Evolutionary conservation across 805 yeast species (phyloP).

Genomic region (Lachancea kluyveri): DNA sequence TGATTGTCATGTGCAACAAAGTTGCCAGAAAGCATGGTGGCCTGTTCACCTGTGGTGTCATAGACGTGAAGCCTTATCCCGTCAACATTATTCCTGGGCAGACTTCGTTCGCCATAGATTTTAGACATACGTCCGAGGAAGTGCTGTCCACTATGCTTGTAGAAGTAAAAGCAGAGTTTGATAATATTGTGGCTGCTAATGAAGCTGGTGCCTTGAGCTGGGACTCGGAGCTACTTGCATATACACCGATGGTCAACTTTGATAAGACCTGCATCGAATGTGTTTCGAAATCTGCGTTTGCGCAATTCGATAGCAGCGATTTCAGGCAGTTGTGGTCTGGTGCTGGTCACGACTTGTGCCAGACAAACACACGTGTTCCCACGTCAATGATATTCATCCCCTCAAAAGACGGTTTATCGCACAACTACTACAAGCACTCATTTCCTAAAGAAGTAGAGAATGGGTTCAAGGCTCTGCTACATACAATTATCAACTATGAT

Average conservation of each 20-base stretch:
- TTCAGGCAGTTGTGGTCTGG: conserved; percentile 48
- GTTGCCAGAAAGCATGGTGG: conserved; percentile 46
- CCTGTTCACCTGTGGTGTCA: conserved; percentile 49
- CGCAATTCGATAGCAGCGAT: conserved; percentile 39
- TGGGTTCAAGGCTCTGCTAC: conserved; percentile 50
- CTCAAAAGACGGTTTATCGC: conserved; percentile 54
- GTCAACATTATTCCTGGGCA: conserved; percentile 60
- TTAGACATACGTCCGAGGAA: conserved; percentile 47
- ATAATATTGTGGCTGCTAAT: conserved; percentile 25
- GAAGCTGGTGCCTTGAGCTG: conserved; percentile 17
- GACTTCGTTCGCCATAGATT: conserved; percentile 52
- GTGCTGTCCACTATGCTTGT: conserved; percentile 31
- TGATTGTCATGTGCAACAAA: conserved; percentile 49
- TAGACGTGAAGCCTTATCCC: conserved; percentile 48
- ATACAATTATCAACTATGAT: conserved; percentile 38
- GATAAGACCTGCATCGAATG: conserved; percentile 41
- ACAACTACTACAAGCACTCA: conserved; percentile 57
- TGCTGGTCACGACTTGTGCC: conserved; percentile 67
- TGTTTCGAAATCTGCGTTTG: conserved; percentile 44
- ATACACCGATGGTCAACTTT: conserved; percentile 48
- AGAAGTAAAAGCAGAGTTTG: conserved; percentile 34
- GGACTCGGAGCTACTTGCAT: conserved; percentile 35
- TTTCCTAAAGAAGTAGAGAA: conserved; percentile 53
- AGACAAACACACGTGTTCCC: conserved; percentile 46
- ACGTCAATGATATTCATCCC: conserved; percentile 71